Base-by-base conservation (phyloP, 2,329 filamentous ascomycete species). In the Nemania sp. region DNA sequence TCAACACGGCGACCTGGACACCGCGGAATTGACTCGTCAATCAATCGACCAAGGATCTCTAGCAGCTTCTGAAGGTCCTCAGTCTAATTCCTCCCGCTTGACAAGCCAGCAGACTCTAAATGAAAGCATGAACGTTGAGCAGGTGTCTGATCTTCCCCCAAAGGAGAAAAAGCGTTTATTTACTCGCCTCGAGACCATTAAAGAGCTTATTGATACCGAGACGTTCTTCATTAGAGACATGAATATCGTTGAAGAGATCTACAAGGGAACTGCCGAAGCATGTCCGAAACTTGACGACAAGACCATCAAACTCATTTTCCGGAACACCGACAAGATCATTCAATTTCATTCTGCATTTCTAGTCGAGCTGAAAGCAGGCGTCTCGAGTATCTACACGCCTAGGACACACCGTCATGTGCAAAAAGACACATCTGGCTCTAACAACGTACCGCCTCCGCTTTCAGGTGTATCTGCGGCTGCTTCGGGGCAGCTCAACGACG, bases 161-260 rank as follows among this genome's bases (percentile, higher is more conserved):
- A 82, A 87, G 62, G 85, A 89, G 65, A 84, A 84, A 62, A 88
- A 89, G 62, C 87, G 90, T n/a, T 80, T 98, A 9, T 85, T 86
- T 51, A 90, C 94, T 72, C 89, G 95, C 18, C 87, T 89, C 56
- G 87, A 96, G 73, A 87, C 96, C 49, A 89, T 98, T 69, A 93
- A 94, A 72, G 95, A 99, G 75, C 80, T 99, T 39, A 84, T 97
- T 47, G 92, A 97, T 70, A 99, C 95, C 0, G 95, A 99, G 73
- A 88, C 92, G 49, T 88, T 89, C 5, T 98, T 96, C 75, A 88
- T 96, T 58, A 87, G 92, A 65, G 95, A 99, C 74, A 94, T 99
- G 91, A 97, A 93, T 73, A 94, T 99, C 54, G 90, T 97, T 2
- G 92, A 96, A 71, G 93, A 98, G 72, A 98, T 99, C 56, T 99